These are phyloP conservation scores for Trichosporon faecale DNA, from an alignment of 1,284 basidiomycete species.

Conservation along the genomic window DNA sequence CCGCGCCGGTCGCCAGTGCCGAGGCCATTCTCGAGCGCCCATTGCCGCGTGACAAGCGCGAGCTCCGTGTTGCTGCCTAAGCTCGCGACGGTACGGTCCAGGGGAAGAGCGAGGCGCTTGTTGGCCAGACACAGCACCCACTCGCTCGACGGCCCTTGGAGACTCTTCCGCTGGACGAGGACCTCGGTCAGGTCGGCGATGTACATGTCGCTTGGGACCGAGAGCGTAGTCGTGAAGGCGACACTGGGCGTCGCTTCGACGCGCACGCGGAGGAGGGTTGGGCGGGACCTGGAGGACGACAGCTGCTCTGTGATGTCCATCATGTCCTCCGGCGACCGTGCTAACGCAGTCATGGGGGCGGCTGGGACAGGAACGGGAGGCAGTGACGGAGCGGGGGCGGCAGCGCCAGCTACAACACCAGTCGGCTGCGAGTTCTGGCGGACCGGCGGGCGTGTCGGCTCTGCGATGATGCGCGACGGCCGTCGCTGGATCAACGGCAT, in stretches of 20 bases:
- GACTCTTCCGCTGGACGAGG: conserved; percentile 68
- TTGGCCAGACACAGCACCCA: conserved; percentile 79
- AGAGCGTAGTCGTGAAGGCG: conserved; percentile 79
- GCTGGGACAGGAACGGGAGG: not conserved
- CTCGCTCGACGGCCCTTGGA: conserved; percentile 69
- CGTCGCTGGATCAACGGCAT: conserved; percentile 50
- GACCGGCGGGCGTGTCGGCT: not conserved
- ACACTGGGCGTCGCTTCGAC: conserved; percentile 75
- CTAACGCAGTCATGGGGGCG: not conserved
- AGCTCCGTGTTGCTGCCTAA: conserved; percentile 83
- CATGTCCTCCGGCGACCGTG: not conserved
- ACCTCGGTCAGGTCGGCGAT: conserved; percentile 91
- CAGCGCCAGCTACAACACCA: not conserved
- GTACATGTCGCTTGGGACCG: conserved; percentile 89
- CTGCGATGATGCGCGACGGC: conserved; percentile 43
- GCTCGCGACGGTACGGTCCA: conserved; percentile 92
- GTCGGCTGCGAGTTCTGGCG: not conserved
- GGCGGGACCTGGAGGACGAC: conserved; percentile 32
- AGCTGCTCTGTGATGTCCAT: conserved; percentile 18
- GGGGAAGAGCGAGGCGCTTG: conserved; percentile 76
- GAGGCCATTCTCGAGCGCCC: conserved; percentile 63
- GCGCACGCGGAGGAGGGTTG: conserved; percentile 70
- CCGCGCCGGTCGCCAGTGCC: conserved; percentile 53
- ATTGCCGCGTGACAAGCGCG: conserved; percentile 72
- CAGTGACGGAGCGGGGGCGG: not conserved